Base-by-base conservation (phyloP, 192 early-diverging fungal genomes). In the Coemansia reversa region DNA sequence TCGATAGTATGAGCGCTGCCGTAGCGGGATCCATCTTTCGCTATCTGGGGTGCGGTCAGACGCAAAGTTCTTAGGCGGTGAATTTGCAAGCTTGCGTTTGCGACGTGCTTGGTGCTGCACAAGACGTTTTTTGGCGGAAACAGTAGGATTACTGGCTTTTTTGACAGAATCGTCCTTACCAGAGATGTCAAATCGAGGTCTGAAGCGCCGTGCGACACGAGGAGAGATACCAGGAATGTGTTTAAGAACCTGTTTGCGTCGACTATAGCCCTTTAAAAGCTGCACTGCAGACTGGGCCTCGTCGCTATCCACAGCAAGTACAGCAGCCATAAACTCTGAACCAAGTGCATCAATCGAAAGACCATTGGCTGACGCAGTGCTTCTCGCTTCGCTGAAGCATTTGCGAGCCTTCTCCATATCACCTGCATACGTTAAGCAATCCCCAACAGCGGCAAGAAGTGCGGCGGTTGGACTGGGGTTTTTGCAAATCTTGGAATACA, bases 1-100 rank as follows among this genome's bases (percentile, higher is more conserved):
- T 53, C 72, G 71, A 55, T 81, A 81, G 67, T 73, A 76, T 28
- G 79, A 76, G 30, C 79, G 70, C 70, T 81, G 79, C 14, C 62
- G 69, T 50, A 81, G 60, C 9, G 79, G 79, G 45, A 81, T 66
- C 79, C 79, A 81, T 22, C 79, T 59, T 57, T 81, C 79, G 58
- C 63, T 61, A 22, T 81, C 79, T 3, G 64, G 70, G 29, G 48
- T 48, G 50, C 74, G 70, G 8, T 55, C 66, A 6, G 60, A 57
- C 47, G 69, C 70, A 39, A 72, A 75, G 60, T 29, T 63, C 63
- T 80, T 80, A 7, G 77, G 77, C 7, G 72, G 77, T 7, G 51
- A 22, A n/a, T 51, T 64, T 5, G 45, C 58, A 54, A 80, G 65
- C 29, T 48, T 71, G 51, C 77, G 77, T 39, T 51, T 58, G 50